Base-by-base conservation (phyloP, 2,329 filamentous ascomycete species). In the Epichloe typhina region DNA sequence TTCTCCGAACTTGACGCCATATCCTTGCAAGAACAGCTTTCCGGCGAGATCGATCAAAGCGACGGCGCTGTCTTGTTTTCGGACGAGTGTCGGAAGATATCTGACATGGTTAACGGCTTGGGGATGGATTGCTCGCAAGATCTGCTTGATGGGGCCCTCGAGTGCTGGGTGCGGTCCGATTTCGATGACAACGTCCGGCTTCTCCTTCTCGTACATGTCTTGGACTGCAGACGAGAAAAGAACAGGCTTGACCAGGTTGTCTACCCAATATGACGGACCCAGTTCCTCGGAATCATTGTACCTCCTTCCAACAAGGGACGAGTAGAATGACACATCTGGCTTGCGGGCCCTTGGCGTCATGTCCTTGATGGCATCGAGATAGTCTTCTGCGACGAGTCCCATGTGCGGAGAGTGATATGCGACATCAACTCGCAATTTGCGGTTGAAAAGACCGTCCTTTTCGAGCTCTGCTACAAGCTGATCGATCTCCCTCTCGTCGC, bases 381-480 rank as follows among this genome's bases (percentile, higher is more conserved):
- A 77, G 4, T 72, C 69, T 7, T 73, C 68, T 1, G 73, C 72
- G 1, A 77, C 65, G 1, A 70, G 61, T 49, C 71, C 66, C 75
- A 79, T 78, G 55, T 77, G 74, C 38, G 71, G 65, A 0, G 75
- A 79, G 56, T 79, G 76, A 38, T 79, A 79, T 0, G 75, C 75
- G 7, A 72, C 69, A 11, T 74, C 70, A 3, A 78, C 72, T 3
- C 68, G 66, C 3, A 78, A 65, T 26, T 69, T 70, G 21, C 71
- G 67, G 47, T 72, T 70, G 56, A 79, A 77, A 2, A 73, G 57
- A 19, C 65, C 60, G 19, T 69, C 67, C 37, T 66, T 63, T 46
- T 73, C 66, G 19, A 72, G 55, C 36, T 60, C 59, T 0, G 53
- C 53, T 0, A 59, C 66, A 5, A 78, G 60, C 50, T 67, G 62